Conservation (phyloP, 768 basidiomycete genomes). For the Boletus rex-veris region DNA sequence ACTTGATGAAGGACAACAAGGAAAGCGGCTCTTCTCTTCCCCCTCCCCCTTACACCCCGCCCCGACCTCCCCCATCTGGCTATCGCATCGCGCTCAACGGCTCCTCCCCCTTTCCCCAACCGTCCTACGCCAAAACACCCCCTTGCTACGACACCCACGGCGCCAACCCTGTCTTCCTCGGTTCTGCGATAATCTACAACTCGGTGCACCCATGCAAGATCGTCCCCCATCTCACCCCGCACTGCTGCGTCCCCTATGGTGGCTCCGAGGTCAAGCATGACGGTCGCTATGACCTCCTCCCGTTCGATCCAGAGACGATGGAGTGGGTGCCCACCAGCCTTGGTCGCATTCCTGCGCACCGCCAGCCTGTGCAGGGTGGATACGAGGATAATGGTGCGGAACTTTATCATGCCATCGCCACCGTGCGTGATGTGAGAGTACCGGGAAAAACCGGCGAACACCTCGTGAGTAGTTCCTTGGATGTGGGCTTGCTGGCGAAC, state of each 20-base stretch:
- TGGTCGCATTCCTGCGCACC: conserved; percentile 56
- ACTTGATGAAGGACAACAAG: conserved; percentile 10
- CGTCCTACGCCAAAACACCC: conserved; percentile 43
- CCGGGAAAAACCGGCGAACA: conserved; percentile 75
- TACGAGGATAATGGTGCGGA: conserved; percentile 66
- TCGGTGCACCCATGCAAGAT: conserved; percentile 87
- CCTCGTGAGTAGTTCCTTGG: conserved; percentile 41
- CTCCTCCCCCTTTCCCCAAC: conserved; percentile 38
- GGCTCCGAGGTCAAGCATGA: conserved; percentile 56
- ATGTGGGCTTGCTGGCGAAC: neutral
- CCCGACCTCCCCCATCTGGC: conserved; percentile 55
- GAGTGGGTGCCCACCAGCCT: conserved; percentile 65
- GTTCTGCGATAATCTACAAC: conserved; percentile 62
- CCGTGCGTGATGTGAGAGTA: conserved; percentile 50
- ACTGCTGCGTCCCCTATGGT: conserved; percentile 58
- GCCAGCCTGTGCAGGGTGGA: conserved; percentile 65
- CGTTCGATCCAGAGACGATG: conserved; percentile 65
- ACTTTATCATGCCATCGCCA: conserved; percentile 65
- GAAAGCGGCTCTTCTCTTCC: neutral
- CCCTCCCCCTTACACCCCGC: conserved; percentile 20
- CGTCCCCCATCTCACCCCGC: conserved; percentile 50
- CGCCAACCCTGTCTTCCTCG: conserved; percentile 57
- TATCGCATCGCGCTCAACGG: conserved; percentile 55
- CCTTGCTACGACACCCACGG: conserved; percentile 58
- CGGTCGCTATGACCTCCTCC: conserved; percentile 73